Base-by-base conservation (phyloP, 768 basidiomycete species). In the Mycena venus region DNA sequence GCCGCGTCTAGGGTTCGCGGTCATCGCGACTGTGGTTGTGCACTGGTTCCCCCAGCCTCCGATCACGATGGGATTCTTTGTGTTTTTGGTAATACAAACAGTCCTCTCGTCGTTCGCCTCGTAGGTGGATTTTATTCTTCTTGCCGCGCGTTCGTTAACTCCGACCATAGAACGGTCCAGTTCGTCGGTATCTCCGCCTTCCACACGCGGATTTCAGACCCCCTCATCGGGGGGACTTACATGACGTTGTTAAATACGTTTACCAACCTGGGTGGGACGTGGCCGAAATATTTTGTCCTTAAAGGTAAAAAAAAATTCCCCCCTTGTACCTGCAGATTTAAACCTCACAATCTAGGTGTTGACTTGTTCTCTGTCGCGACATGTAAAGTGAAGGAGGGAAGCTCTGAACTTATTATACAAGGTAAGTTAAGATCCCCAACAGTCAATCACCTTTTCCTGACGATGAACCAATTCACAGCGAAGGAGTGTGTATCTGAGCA, bases 191-290 rank as follows among this genome's bases (percentile, higher is more conserved):
- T 99, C 74, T 96, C 97, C n/a, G 98, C 98, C 4, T 99, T 99
- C 89, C 98, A 99, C 79, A 99, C 97, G 4, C 91, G 94, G 66
- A 93, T 99, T 42, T 96, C 98, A 0, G 98, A 99, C 80, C 98
- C 98, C 0, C 80, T 98, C 15, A 98, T 99, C 65, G 98, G 98
- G 32, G 98, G 98, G 62, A 99, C 98, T 0, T 99, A 99, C 83
- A 99, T 99, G 98, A 99, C 98, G 96, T 86, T 99, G 15, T 84
- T 99, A 51, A 99, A 99, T 82, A 99, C 98, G 19, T 96, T 98
- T 78, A 91, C 94, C 21, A 99, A 99, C 82, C 90, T 99, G 77
- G 98, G 98, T 51, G 98, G 98, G 25, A 99, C 98, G 4, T 99
- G 98, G 98, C 98, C 98, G 9, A 93, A 94, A 78, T 98, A 92